Base-by-base conservation (phyloP, 1,284 basidiomycete species). In the Austropuccinia psidii region DNA sequence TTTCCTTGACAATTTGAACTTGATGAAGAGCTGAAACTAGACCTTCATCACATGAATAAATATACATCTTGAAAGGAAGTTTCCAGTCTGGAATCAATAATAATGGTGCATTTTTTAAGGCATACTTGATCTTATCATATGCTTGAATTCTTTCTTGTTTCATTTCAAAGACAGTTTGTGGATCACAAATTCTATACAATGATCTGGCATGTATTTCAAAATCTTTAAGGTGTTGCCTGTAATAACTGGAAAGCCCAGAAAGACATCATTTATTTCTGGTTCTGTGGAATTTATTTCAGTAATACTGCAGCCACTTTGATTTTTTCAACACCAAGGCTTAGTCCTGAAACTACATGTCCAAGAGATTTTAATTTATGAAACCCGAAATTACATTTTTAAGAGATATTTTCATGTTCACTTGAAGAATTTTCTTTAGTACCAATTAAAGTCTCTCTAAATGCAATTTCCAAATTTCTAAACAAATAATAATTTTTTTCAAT, bases 291-390 rank as follows among this genome's bases (percentile, higher is more conserved):
- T n/a, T n/a, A n/a, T n/a, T n/a, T n/a, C n/a, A n/a, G n/a, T n/a
- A n/a, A n/a, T n/a, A n/a, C n/a, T n/a, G n/a, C n/a, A 39, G 78
- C 39, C 0, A 85, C 74, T 76, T 86, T 86, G 1, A 64, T 76
- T 0, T 78, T 76, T 65, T 84, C 80, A 83, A 86, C 85, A 0
- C 50, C 35, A n/a, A 85, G 75, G 8, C 80, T 78, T 1, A 80
- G 70, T 0, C 76, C 24, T 0, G 67, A 67, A 37, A 86, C 77
- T 39, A 84, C 75, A 70, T 81, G 81, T 0, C 84, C 83, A 0
- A 85, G 6, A 9, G 49, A 29, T 50, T 50, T 52, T 27, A 66
- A 2, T 52, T 49, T 29, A 9, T 24, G 19, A 27, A 24, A 66
- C 1, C 49, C 65, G 41, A 68, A 68, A 21, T 52, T 41, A 55